Percentiles rank a stretch among this genome's conserved stretches.
Conservation (phyloP, 768 basidiomycete genomes). For the Inosperma sp. region DNA sequence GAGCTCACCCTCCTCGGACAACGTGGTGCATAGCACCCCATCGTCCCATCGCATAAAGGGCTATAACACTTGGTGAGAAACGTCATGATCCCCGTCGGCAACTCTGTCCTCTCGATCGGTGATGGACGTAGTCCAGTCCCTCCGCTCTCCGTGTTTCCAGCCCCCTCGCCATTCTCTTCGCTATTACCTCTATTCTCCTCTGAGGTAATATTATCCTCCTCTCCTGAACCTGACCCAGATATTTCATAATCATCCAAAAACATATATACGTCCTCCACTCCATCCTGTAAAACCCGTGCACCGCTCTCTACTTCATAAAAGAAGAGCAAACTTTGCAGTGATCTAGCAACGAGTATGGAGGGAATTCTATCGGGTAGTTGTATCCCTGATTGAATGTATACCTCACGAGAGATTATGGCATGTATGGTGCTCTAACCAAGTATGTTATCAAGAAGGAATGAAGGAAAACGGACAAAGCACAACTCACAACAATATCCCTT, state of each 20-base stretch:
- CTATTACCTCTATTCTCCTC: neutral
- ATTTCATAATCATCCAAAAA: constrained; percentile 79
- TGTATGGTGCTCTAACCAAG: constrained; percentile 73
- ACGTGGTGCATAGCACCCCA: constrained; percentile 71
- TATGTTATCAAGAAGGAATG: neutral
- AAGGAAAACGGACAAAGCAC: neutral
- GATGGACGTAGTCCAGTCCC: constrained; percentile 50
- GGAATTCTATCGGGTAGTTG: constrained; percentile 70
- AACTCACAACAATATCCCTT: constrained; percentile 52
- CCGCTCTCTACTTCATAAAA: constrained; percentile 99
- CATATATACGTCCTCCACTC: constrained; percentile 92
- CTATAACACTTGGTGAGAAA: constrained; percentile 87
- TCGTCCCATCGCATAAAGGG: constrained; percentile 63
- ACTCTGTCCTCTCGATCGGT: constrained; percentile 53
- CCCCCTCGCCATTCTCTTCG: neutral
- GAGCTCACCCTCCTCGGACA: constrained; percentile 69
- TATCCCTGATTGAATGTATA: constrained; percentile 61
- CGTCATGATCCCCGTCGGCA: constrained; percentile 88
- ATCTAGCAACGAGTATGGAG: constrained; percentile 82
- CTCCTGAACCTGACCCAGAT: neutral
- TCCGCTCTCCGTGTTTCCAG: constrained; percentile 26
- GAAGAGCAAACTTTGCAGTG: constrained; percentile 86
- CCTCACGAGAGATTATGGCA: constrained; percentile 73
- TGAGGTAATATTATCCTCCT: neutral
- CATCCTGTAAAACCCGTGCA: constrained; percentile 73